Evolutionary conservation across 305 asterid species (phyloP), one percentile per base, ranked within the genome.

Genomic region (Fraxinus velutina): DNA sequence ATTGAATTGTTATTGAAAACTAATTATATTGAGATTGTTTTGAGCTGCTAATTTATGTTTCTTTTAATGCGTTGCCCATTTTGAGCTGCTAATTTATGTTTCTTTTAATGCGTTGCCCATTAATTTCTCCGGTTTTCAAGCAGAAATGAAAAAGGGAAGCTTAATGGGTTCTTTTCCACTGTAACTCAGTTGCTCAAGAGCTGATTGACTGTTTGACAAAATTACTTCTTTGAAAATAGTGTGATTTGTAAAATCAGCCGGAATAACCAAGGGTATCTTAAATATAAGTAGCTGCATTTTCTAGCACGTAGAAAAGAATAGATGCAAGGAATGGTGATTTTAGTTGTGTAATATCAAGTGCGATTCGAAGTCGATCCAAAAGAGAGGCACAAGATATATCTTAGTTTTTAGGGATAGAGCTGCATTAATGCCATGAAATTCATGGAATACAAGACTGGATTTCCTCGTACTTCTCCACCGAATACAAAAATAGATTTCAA

Each of bases 1-100:
- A 68, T 68, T 68, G 10, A 19, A 12, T 52, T 79, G 55, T 55
- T 36, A 68, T 32, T 55, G 78, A 27, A 70, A 52, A 76, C 70
- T 47, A 71, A 76, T 30, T 72, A 4, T 72, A 21, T 71, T 32
- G 68, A 29, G 64, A 76, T 73, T 79, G 73, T 5, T 17, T 55
- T 82, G 68, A 79, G 60, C 84, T 32, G 33, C 44, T 70, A 55
- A n/a, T 75, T 32, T 17, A 29, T 79, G n/a, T 60, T 66, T 39
- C 1, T 73, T 7, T 37, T 27, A 9, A 21, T 6, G 29, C 72
- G 2, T 22, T 62, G 15, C 15, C 72, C 71, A 24, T 62, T 7
- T 22, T 22, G 68, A 79, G 60, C 84, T 32, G 33, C 44, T 70
- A 55, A n/a, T 75, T 32, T 17, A 29, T 79, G n/a, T 60, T 66